Percentiles rank a stretch among this genome's conserved stretches.
phyloP scores from a whole-genome alignment of 1,284 basidiomycete species.

The Tilletia setariae region DNA sequence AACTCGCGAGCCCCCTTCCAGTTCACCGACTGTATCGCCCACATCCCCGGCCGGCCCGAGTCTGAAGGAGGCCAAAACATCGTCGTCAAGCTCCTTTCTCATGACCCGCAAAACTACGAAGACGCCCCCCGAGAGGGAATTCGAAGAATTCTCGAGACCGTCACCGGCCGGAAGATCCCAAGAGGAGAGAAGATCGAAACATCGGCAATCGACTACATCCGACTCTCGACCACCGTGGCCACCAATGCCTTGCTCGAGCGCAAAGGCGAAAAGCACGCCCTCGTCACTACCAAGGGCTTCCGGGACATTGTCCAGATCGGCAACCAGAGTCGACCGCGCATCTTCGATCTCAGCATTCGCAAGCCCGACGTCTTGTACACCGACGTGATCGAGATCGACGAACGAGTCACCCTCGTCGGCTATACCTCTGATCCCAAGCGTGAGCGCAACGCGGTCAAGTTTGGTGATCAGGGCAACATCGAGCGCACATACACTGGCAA shows the following conservation, averaged over 20 bases:
- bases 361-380: slow-evolving; percentile 76
- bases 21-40: slow-evolving; percentile 50
- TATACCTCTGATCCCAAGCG: slow-evolving; percentile 83
- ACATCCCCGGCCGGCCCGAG: slow-evolving; percentile 26
- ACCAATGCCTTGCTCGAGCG: slow-evolving; percentile 94
- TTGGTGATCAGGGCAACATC: slow-evolving; percentile 65
- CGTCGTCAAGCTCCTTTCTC: slow-evolving; percentile 56
- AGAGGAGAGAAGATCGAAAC: slow-evolving; percentile 70
- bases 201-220: slow-evolving; percentile 82
- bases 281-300: slow-evolving; percentile 89
- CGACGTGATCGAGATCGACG: slow-evolving; percentile 80
- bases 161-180: slow-evolving; percentile 67
- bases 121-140: slow-evolving; percentile 96
- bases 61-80: slow-evolving; percentile 38
- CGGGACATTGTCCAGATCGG: slow-evolving; percentile 84
- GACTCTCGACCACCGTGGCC: slow-evolving; percentile 89
- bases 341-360: slow-evolving; percentile 56
- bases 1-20: no score
- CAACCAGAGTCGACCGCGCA: slow-evolving; percentile 85
- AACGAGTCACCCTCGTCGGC: slow-evolving; percentile 88
- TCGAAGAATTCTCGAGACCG: slow-evolving; percentile 77
- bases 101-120: slow-evolving; percentile 69
- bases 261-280: slow-evolving; percentile 83
- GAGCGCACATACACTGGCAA: slow-evolving; percentile 32
- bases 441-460: slow-evolving; percentile 70